A percentile compares a stretch with the other conserved stretches of the same genome.
Evolutionary conservation across 208 protist genomes (phyloP).

Genomic region (Porcisia hertigi): DNA sequence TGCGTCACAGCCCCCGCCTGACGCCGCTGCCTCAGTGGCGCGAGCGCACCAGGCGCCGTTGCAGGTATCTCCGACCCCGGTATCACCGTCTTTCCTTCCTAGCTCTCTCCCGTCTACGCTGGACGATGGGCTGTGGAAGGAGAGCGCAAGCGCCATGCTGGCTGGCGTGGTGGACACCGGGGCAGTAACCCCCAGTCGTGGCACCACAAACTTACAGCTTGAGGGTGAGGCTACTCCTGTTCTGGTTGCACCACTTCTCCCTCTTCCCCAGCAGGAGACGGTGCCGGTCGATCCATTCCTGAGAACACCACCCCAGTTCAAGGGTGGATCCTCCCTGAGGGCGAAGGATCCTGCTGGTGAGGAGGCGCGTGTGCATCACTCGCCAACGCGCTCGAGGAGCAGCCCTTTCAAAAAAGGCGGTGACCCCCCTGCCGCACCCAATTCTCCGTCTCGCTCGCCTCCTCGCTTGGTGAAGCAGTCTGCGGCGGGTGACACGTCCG

Average conservation of each 20-base stretch:
- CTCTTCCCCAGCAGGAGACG: constrained; percentile 12
- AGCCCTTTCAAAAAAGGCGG: not conserved
- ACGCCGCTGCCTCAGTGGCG: not conserved
- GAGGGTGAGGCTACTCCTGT: not conserved
- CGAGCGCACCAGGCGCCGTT: not conserved
- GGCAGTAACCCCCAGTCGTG: not conserved
- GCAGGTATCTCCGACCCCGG: not conserved
- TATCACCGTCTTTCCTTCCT: not conserved
- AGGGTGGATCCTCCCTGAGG: not conserved
- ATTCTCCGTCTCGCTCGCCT: not conserved
- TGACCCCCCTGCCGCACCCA: not conserved
- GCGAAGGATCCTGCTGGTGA: not conserved
- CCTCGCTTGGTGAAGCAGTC: not conserved
- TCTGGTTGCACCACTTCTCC: not conserved
- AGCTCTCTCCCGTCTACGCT: constrained; percentile 30
- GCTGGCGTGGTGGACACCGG: constrained; percentile 4
- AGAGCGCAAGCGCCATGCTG: not conserved
- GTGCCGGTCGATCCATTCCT: constrained; percentile 34
- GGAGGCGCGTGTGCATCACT: not conserved
- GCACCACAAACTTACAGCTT: not conserved
- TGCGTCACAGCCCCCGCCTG: not conserved
- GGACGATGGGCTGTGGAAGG: constrained; percentile 36
- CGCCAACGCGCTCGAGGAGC: not conserved
- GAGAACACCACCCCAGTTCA: constrained; percentile 20
- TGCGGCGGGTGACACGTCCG: not conserved